Conservation (phyloP, 2,329 filamentous ascomycete species). For the Aspergillus aculeatus region DNA sequence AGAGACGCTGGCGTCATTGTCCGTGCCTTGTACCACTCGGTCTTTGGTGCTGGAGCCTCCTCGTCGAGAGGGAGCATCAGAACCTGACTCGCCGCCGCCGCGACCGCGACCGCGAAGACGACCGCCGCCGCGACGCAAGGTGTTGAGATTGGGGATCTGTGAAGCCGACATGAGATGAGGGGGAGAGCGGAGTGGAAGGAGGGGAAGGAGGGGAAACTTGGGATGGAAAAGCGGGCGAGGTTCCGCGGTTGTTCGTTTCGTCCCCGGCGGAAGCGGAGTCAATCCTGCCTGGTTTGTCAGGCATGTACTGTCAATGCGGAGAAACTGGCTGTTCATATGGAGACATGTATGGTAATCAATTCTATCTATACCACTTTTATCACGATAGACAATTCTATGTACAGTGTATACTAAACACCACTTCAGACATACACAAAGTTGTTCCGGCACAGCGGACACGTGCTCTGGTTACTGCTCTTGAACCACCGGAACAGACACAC, state of each 20-base stretch:
- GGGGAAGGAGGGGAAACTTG: conserved; percentile 15
- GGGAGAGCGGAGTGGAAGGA: conserved; percentile 13
- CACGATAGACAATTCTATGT: neutral
- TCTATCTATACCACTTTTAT: neutral
- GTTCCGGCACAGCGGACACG: conserved; percentile 89
- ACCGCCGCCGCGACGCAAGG: conserved; percentile 54
- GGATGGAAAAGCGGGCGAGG: conserved; percentile 16
- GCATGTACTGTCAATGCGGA: neutral
- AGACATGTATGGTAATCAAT: neutral
- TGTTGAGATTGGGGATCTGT: conserved; percentile 75
- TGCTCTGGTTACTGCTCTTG: conserved; percentile 85
- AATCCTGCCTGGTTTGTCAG: neutral
- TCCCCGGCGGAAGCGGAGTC: neutral
- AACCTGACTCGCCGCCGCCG: conserved; percentile 25
- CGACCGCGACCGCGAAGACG: conserved; percentile 49
- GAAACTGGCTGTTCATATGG: neutral
- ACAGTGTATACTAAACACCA: neutral
- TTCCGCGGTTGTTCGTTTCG: conserved; percentile 12
- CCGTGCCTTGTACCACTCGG: conserved; percentile 78
- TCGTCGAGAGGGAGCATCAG: conserved; percentile 24
- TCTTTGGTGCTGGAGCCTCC: conserved; percentile 55
- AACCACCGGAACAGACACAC: conserved; percentile 96
- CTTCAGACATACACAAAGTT: conserved; percentile 57
- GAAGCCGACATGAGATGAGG: conserved; percentile 61
- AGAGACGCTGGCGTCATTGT: conserved; percentile 86